These are phyloP conservation scores for Pseudogymnoascus sp. DNA, from an alignment of 2,329 filamentous ascomycete genomes.

Conservation along the genomic window DNA sequence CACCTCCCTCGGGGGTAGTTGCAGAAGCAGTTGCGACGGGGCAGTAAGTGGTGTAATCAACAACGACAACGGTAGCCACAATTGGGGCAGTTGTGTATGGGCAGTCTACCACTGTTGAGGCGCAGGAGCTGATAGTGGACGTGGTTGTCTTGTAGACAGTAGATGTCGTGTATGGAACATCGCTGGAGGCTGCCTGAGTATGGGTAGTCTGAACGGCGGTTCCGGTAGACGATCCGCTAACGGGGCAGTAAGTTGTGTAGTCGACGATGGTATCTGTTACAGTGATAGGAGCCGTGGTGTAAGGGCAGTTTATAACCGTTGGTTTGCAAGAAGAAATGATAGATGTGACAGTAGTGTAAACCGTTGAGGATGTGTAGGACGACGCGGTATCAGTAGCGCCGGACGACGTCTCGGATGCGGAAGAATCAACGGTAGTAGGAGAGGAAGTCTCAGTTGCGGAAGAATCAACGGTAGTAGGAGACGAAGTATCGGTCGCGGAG, in stretches of 20 bases:
- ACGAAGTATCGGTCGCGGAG: background rate
- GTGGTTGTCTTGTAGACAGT: conserved; percentile 18
- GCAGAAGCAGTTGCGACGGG: background rate
- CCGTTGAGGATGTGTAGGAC: background rate
- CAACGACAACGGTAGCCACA: conserved; percentile 10
- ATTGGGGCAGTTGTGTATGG: conserved; percentile 25
- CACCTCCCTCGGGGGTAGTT: conserved; percentile 1
- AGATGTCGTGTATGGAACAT: background rate
- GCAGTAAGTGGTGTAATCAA: conserved; percentile 2
- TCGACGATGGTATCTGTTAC: conserved; percentile 16
- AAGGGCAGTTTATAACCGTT: background rate
- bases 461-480: background rate
- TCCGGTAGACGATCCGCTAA: conserved; percentile 13
- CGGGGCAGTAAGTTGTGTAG: conserved; percentile 24
- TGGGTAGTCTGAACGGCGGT: conserved; percentile 20
- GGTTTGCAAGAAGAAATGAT: background rate
- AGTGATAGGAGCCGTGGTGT: background rate
- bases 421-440: background rate
- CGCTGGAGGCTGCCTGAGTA: conserved; percentile 21
- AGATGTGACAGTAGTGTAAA: background rate
- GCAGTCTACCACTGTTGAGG: conserved; percentile 17
- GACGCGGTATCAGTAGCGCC: background rate
- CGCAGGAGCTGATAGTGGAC: conserved; percentile 20
- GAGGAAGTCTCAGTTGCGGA: background rate
- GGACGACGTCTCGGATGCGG: background rate